Evolutionary conservation across 1,284 basidiomycete species (phyloP), one percentile per base, ranked within the genome.

Genomic region (Coniferiporia sulphurascens): DNA sequence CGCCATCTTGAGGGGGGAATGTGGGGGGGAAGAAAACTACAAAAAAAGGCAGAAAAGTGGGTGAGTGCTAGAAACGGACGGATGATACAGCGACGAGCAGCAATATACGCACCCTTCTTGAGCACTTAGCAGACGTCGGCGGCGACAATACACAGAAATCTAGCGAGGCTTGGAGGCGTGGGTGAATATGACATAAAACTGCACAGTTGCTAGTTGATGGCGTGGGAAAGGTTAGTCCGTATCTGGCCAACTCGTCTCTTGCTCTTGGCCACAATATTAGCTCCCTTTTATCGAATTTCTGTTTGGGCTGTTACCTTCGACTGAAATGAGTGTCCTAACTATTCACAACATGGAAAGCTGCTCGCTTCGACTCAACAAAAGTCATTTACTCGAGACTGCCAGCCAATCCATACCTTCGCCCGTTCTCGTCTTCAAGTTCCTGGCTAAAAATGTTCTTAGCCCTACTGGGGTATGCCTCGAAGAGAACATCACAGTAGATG

Each of bases 1-100:
- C 65, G 83, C 78, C 85, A 87, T 88, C 34, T 60, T 56, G 48
- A 46, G 32, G 48, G 49, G 22, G 7, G 34, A 55, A 21, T 13
- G 21, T 34, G 15, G 6, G 38, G 38, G 10, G 45, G 32, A 8
- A 48, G 17, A 48, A 13, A 56, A n/a, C 17, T 46, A 4, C 15
- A 41, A 41, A 41, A 2, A 21, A 8, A 46, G 44, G 3, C 15
- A 21, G 15, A 8, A 21, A 12, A 46, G 19, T 4, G 8, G 19
- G 19, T 46, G n/a, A n/a, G 19, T 46, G 9, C 44, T 19, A 46
- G 19, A 46, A 9, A 43, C 41, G 41, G 8, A 12, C 10, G 7
- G n/a, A 43, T 27, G 27, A 27, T 27, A 43, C 41, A 3, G 41
- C 48, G 19, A 48, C 48, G 48, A 48, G 48, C 48, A 48, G 48